A percentile compares a stretch with the other conserved stretches of the same genome.
Conservation (phyloP, 352 stramenopile genomes). For the Globisporangium emineosum region DNA sequence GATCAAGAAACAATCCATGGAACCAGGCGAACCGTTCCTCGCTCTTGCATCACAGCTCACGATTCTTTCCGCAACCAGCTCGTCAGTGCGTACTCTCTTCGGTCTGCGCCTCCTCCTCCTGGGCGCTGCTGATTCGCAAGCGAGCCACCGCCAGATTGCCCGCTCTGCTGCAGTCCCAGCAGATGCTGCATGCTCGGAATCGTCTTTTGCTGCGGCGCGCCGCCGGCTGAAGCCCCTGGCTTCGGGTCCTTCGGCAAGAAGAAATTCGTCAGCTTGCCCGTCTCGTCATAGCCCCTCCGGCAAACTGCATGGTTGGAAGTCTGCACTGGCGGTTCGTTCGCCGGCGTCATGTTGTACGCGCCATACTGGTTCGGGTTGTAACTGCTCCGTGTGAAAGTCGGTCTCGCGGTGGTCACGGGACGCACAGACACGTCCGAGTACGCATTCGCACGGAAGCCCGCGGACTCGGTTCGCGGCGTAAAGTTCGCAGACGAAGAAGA, state of each 20-base stretch:
- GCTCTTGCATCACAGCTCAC: neutral
- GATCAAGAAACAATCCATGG: no score
- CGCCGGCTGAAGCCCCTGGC: conserved; percentile 3
- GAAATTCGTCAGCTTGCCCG: conserved; percentile 74
- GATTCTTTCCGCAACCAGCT: conserved; percentile 60
- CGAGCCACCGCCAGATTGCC: conserved; percentile 14
- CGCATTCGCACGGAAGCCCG: conserved; percentile 43
- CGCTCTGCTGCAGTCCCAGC: conserved; percentile 30
- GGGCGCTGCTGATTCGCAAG: conserved; percentile 24
- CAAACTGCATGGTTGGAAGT: conserved; percentile 33
- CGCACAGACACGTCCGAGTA: conserved; percentile 68
- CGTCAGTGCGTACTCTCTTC: conserved; percentile 57
- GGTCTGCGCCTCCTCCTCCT: conserved; percentile 23
- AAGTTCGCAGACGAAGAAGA: conserved; percentile 17
- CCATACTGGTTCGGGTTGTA: conserved; percentile 74
- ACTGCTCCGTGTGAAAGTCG: conserved; percentile 47
- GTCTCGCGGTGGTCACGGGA: conserved; percentile 28
- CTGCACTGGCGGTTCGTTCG: conserved; percentile 40
- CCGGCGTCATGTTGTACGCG: conserved; percentile 51
- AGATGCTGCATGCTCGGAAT: conserved; percentile 53
- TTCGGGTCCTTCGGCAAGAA: conserved; percentile 60
- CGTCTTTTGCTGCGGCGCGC: conserved; percentile 31
- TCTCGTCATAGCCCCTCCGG: conserved; percentile 70
- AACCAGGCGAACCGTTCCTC: neutral
- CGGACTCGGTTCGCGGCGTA: conserved; percentile 29